Base-by-base conservation (phyloP, 2,329 filamentous ascomycete genomes). In the Neonectria punicea region DNA sequence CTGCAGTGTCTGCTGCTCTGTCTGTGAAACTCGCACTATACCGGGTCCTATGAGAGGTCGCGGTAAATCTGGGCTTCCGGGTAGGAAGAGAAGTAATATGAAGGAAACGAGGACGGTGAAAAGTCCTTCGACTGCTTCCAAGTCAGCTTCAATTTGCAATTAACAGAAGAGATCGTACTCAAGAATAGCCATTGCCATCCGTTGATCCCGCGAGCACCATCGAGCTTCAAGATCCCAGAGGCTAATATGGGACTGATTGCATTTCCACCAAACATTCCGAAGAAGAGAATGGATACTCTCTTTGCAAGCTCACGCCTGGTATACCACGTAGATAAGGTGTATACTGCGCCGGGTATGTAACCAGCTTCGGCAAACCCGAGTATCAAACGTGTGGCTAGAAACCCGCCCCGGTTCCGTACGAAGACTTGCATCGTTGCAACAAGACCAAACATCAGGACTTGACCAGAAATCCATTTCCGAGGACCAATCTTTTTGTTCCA, bases 131-230 rank as follows among this genome's bases (percentile, higher is more conserved):
- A 84, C 81, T 84, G 9, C 22, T 28, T 49, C 14, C 16, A 36
- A 14, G 20, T 56, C n/a, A 63, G 72, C 11, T 36, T 4, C 11
- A 2, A 34, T 1, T 3, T 1, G 13, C 14, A 13, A 30, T 4
- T 10, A 14, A 1, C 5, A 22, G 30, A 5, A 6, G 18, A 5
- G 5, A 13, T 18, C 75, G 54, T 73, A 86, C 83, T 71, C 11
- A 86, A 58, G 46, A 85, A 86, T 1, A 86, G 80, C 83, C 83
- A 86, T 65, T 84, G 81, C 84, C 84, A 86, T 0, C 83, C 84
- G 14, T 75, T 74, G 6, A 86, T 66, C 0, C 81, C 81, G 2
- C 77, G 68, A 11, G 70, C 65, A 1, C 80, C 80, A 20, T 82
- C 79, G 18, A 86, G 75, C 57, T 79, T 82, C 7, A 86, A 69